Percentiles rank a stretch among this genome's conserved stretches.
Conservation (phyloP, 2,329 filamentous ascomycete genomes). For the Corinectria fuckeliana region DNA sequence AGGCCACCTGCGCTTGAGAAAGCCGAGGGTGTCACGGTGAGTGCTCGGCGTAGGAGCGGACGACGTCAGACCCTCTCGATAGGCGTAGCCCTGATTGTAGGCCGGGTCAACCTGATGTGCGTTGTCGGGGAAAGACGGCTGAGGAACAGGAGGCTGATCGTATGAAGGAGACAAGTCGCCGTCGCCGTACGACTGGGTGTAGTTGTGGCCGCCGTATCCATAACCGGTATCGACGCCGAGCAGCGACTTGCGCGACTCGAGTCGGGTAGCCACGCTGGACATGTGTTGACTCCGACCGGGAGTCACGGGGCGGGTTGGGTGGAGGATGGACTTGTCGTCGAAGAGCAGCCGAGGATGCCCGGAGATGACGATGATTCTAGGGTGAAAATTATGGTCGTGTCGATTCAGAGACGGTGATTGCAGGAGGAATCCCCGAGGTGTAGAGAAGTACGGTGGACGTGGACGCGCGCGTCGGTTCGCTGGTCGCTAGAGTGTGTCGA, state of each 20-base stretch:
- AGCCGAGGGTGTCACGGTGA: conserved; percentile 61
- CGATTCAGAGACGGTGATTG: neutral
- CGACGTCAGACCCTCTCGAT: conserved; percentile 46
- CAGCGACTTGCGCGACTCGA: conserved; percentile 50
- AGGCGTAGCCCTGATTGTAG: conserved; percentile 46
- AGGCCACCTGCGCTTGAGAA: conserved; percentile 85
- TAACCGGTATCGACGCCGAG: conserved; percentile 48
- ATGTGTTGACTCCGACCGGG: conserved; percentile 45
- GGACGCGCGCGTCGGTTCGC: conserved; percentile 12
- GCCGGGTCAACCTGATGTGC: conserved; percentile 39
- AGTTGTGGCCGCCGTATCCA: conserved; percentile 44
- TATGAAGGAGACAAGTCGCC: conserved; percentile 28
- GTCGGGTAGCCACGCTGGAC: conserved; percentile 48
- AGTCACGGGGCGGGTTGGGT: conserved; percentile 38
- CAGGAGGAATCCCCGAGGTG: neutral
- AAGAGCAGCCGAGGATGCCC: neutral
- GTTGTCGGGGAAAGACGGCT: conserved; percentile 40
- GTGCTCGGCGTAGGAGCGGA: conserved; percentile 43
- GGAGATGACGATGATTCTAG: neutral
- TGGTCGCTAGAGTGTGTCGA: neutral
- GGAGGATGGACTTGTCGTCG: conserved; percentile 21
- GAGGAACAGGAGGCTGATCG: conserved; percentile 31
- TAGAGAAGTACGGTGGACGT: conserved; percentile 4
- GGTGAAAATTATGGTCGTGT: too few relatives aligned
- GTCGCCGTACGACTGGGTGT: conserved; percentile 43